Evolutionary conservation across 169 alveolate species (phyloP), one percentile per base, ranked within the genome.

Genomic region (Eimeria maxima): DNA sequence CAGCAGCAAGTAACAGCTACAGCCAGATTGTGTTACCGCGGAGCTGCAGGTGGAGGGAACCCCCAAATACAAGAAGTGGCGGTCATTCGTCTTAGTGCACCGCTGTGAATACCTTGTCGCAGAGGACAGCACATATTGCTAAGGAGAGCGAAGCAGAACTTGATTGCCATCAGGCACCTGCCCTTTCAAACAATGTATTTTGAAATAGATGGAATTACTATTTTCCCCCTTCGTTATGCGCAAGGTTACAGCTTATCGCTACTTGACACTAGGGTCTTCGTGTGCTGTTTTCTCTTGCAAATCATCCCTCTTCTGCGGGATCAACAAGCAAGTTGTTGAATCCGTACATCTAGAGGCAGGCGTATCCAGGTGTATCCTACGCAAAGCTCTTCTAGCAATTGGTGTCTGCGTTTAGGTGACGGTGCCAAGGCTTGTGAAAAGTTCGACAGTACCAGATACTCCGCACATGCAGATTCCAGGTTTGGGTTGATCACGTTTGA

Each of bases 41-140:
- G 93, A 14, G 50, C 60, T 47, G 33, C 93, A 8, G 67, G 45
- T 3, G 53, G 65, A 87, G 78, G 67, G 16, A 7, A 24, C 93
- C 27, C 81, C 47, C 93, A 87, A 63, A 71, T 38, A 65, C 93
- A 87, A 87, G 93, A 87, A 63, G 93, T 87, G 45, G 91, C 91
- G 33, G 20, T 87, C 42, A 87, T 87, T 33, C 93, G 93, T 45
- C 80, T 87, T 50, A 57, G 47, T 13, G 93, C 91, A 60, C 83
- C 83, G 11, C 60, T 87, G n/a, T 87, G 53, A 73, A 4, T 16
- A 6, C 83, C 18, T 2, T 8, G 53, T 4, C 27, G 18, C 20
- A 38, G 27, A 7, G 74, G 11, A 24, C 42, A 3, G 18, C 11
- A 11, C 11, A 10, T 8, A 16, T 13, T 38, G 20, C 27, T 11